phyloP scores from a whole-genome alignment of 345 rosid genomes.

The Eucalyptus urophylla region DNA sequence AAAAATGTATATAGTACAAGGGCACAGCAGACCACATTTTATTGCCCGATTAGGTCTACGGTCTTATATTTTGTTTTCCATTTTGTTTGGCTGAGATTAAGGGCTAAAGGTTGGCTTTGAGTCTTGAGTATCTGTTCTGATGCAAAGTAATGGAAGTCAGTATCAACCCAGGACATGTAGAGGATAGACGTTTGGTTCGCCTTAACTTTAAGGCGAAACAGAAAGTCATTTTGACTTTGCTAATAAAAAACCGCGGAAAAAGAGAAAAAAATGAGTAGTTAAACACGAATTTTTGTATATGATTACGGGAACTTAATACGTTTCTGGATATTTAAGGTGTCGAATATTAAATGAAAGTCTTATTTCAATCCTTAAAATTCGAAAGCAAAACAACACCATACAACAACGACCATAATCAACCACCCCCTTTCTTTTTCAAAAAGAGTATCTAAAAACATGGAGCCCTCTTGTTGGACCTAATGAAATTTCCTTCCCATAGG shows the following conservation, averaged over 20 bases:
- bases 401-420: not conserved
- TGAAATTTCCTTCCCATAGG: not conserved
- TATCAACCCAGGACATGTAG: not conserved
- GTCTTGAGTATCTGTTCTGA: not conserved
- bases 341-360: not conserved
- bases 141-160: not conserved
- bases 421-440: not conserved
- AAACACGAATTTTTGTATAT: not conserved
- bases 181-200: not conserved
- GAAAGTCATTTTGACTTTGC: not conserved
- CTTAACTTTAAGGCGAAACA: not conserved
- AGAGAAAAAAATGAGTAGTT: not conserved
- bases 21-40: not conserved
- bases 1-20: not conserved
- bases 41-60: not conserved
- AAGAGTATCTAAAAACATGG: not conserved
- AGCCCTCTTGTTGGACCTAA: not conserved
- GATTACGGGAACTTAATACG: not conserved
- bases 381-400: not conserved
- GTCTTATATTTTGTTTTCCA: not conserved
- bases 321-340: not conserved
- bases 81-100: not conserved
- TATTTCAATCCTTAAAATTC: not conserved
- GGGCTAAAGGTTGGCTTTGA: not conserved
- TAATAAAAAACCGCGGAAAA: not conserved